These are phyloP conservation scores for Urochloa ruziziensis DNA, from an alignment of 176 grass and related monocot genomes.

Conservation along the genomic window DNA sequence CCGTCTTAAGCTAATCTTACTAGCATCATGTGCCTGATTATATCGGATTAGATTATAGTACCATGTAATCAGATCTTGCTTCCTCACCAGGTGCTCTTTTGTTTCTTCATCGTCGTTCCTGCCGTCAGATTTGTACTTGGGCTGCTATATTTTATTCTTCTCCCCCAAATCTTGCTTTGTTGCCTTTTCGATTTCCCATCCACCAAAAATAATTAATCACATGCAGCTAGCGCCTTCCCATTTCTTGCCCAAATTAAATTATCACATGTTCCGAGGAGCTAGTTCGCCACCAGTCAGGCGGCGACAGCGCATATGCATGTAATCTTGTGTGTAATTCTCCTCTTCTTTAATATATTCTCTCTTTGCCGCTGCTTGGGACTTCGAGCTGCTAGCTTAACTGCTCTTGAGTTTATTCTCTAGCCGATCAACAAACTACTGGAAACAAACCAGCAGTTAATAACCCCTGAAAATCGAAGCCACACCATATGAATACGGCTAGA, in stretches of 20 bases:
- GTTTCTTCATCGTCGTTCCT: background rate
- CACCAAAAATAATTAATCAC: background rate
- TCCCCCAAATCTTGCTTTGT: background rate
- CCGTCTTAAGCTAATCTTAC: background rate
- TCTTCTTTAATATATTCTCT: background rate
- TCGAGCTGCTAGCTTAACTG: background rate
- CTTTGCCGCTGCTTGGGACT: background rate
- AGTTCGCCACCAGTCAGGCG: background rate
- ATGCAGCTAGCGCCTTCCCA: background rate
- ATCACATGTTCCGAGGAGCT: constrained; percentile 33
- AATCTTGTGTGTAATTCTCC: background rate
- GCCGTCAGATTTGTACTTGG: background rate
- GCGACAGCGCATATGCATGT: constrained; percentile 1
- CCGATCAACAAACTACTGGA: background rate
- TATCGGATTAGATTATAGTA: background rate
- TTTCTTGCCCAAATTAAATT: background rate
- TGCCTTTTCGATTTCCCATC: background rate
- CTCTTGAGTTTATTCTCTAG: background rate
- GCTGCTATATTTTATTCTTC: constrained; percentile 17
- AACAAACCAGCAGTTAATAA: background rate
- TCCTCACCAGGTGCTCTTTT: background rate
- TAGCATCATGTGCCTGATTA: background rate
- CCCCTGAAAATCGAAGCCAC: background rate
- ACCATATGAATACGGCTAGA: background rate
- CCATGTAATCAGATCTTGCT: background rate